Evolutionary conservation across 495 filamentous ascomycete species (phyloP), one percentile per base, ranked within the genome.

Genomic region (Penicillium diatomitis): DNA sequence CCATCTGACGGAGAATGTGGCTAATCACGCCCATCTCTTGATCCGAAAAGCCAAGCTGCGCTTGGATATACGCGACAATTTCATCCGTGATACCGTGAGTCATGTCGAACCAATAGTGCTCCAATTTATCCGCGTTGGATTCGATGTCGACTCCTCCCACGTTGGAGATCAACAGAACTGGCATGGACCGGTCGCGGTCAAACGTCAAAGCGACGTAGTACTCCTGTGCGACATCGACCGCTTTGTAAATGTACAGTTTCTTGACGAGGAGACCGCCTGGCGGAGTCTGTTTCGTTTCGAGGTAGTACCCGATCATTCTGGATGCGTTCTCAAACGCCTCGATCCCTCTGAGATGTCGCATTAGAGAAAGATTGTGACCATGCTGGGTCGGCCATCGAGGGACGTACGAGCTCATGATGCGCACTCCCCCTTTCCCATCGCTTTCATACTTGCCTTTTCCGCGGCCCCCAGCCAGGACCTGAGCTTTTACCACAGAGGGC

Each of bases 201-300:
- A 70, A 60, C 2, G 63, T 66, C 3, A 70, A 37, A 2, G 66
- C 56, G 4, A 69, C 11, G 40, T 70, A 68, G 43, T 54, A 69
- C 38, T 69, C 62, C 5, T 68, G 51, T 0, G 51, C 48, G 1
- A 63, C 39, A 8, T 59, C 50, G 0, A 68, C 53, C 0, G 59
- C 47, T 54, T 66, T 56, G 48, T 60, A 63, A 31, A 70, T 60
- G 48, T 68, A 66, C 4, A 70, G 45, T 31, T 68, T 65, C 0
- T 65, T 55, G 20, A 68, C 65, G 2, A 54, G 46, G 0, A 68
- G 61, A 6, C 65, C 65, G 4, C 51, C 44, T 2, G 55, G 45
- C 4, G 63, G 55, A 0, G 65, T 68, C 52, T 68, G 65, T 2
- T 58, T 58, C 6, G 65, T 66, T n/a, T 44, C 61, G 2, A 68